Evolutionary conservation across 2,329 filamentous ascomycete species (phyloP), one percentile per base, ranked within the genome.

Genomic region (Colletotrichum viniferum): DNA sequence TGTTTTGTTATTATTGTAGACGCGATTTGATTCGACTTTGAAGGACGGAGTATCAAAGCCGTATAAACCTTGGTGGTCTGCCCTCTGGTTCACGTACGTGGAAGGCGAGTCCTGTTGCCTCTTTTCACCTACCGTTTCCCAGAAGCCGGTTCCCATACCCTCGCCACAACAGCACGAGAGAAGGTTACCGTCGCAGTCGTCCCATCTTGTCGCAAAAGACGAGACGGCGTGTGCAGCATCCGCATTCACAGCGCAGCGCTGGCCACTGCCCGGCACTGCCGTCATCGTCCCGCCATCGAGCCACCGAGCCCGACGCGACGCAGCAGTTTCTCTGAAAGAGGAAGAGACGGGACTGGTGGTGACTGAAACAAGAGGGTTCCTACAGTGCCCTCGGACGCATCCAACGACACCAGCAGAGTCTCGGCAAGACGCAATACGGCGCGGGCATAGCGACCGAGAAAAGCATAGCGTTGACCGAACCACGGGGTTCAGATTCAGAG

Each of bases 161-260:
- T 71, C 43, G 63, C 56, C 55, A 26, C 72, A 36, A 43, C 62
- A 67, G 30, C 13, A 73, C 43, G 43, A 52, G 55, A 48, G 30
- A 73, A 64, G 34, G 34, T 68, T 73, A 32, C 9, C 34, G 38
- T 34, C 43, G 16, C 48, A 63, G 52, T 68, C 69, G 36, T 75
- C 73, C 69, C 63, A 75, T 63, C 73, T 64, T 14, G 24, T 24
- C 55, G 61, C 38, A 55, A 69, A 62, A 73, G 69, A 75, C 63
- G 58, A 75, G 69, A 73, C 73, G 73, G 68, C 62, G 68, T 71
- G 68, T 74, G 69, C 60, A 71, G 67, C 72, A 71, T 32, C 63
- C 36, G 65, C 48, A 66, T 65, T 65, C 65, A 52, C 43, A 32
- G 63, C 48, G 48, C 32, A 71, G 69, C 69, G 69, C n/a, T 67